Percentiles rank a stretch among this genome's conserved stretches.
Conservation (phyloP, 176 grass and related monocot species). For the Oryza officinalis region DNA sequence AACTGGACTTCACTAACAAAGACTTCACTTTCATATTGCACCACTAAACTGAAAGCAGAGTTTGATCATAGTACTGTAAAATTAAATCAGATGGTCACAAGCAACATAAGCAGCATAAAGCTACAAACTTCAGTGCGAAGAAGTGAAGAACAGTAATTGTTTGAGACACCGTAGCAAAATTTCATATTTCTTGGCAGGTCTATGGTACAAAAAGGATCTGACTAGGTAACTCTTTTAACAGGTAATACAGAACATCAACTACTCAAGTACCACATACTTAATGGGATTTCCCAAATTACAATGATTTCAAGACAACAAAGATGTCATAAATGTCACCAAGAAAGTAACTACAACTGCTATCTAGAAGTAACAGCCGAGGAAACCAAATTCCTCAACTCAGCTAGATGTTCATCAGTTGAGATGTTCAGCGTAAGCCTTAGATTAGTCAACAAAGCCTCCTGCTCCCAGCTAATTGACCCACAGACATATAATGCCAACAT, state of each 20-base stretch:
- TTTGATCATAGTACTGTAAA: conserved; percentile 8
- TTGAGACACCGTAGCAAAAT: neutral
- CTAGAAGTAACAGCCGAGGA: conserved; percentile 48
- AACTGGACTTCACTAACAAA: conserved; percentile 1
- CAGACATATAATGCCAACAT: conserved; percentile 68
- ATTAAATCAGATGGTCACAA: conserved; percentile 4
- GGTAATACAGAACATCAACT: conserved; percentile 26
- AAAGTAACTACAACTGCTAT: conserved; percentile 38
- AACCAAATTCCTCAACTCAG: conserved; percentile 65
- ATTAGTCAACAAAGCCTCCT: conserved; percentile 78
- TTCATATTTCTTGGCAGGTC: conserved; percentile 28
- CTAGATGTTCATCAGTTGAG: conserved; percentile 77
- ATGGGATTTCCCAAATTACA: conserved; percentile 40
- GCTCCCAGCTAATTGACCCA: conserved; percentile 87
- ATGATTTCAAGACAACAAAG: conserved; percentile 25
- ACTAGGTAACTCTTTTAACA: conserved; percentile 30
- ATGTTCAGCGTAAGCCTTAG: conserved; percentile 78
- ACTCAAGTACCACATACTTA: conserved; percentile 25
- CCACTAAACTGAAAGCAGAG: conserved; percentile 11
- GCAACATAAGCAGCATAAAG: conserved; percentile 19
- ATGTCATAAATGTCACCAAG: conserved; percentile 16
- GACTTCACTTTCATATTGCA: conserved; percentile 12
- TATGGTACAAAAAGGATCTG: conserved; percentile 29
- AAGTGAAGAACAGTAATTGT: neutral
- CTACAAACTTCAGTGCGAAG: conserved; percentile 8